phyloP scores from a whole-genome alignment of 1,284 basidiomycete genomes.

The Paramarasmius palmivorus region DNA sequence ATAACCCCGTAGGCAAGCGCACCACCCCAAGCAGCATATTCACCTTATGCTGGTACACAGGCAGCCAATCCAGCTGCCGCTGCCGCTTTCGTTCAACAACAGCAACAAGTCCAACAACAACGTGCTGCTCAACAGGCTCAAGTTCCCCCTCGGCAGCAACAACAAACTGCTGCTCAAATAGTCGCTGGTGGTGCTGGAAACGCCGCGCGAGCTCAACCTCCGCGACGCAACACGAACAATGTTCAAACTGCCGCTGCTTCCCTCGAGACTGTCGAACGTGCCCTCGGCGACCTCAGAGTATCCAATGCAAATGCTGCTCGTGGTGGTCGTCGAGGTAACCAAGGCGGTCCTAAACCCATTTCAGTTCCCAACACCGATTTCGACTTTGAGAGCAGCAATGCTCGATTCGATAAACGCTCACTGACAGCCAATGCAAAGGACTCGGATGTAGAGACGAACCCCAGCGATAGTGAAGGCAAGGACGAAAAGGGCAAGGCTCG shows the following conservation, averaged over 20 bases:
- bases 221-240: slow-evolving; percentile 15
- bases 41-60: slow-evolving; percentile 9
- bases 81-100: slow-evolving; percentile 20
- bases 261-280: slow-evolving; percentile 76
- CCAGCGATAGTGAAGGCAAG: slow-evolving; percentile 29
- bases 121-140: slow-evolving; percentile 17
- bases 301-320: slow-evolving; percentile 42
- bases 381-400: slow-evolving; percentile 74
- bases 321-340: slow-evolving; percentile 28
- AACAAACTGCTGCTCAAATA: slow-evolving; percentile 6
- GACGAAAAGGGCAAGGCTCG: slow-evolving; percentile 30
- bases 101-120: slow-evolving; percentile 24
- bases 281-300: slow-evolving; percentile 72
- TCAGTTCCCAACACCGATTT: slow-evolving; percentile 74
- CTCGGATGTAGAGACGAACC: slow-evolving; percentile 25
- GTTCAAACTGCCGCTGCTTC: slow-evolving; percentile 68
- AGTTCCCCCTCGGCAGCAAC: slow-evolving; percentile 2
- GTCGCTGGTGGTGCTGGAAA: background rate
- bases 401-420: slow-evolving; percentile 66
- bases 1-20: slow-evolving; percentile 8
- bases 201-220: slow-evolving; percentile 9
- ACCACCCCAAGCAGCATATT: slow-evolving; percentile 22
- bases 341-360: slow-evolving; percentile 31
- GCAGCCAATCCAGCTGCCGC: slow-evolving; percentile 15
- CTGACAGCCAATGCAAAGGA: slow-evolving; percentile 7